Percentiles rank a stretch among this genome's conserved stretches.
These are phyloP conservation scores for Vaccinium myrtillus DNA, from an alignment of 148 eudicot genomes.

Conservation along the genomic window DNA sequence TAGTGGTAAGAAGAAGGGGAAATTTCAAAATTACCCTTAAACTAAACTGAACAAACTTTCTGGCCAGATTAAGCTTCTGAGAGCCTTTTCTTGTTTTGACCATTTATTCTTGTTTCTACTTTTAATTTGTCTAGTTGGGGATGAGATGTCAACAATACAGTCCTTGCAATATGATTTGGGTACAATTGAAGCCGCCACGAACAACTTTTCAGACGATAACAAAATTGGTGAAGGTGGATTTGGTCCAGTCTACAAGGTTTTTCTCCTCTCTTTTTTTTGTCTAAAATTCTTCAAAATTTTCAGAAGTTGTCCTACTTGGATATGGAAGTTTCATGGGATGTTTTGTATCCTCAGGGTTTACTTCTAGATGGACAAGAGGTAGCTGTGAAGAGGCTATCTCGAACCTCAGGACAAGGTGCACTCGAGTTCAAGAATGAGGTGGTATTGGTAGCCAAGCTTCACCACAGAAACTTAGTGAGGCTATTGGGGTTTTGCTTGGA, in stretches of 20 bases:
- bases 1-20: background rate
- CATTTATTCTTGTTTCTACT: background rate
- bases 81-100: background rate
- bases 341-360: conserved; percentile 31
- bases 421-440: conserved; percentile 43
- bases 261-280: background rate
- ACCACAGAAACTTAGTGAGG: conserved; percentile 44
- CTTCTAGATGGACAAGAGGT: conserved; percentile 37
- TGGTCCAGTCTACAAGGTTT: conserved; percentile 21
- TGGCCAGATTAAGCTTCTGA: background rate
- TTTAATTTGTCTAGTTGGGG: background rate
- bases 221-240: conserved; percentile 24
- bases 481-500: conserved; percentile 40
- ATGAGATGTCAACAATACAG: background rate
- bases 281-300: background rate
- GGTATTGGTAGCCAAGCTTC: conserved; percentile 42
- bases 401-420: conserved; percentile 38
- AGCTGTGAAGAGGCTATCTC: conserved; percentile 47
- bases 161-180: conserved; percentile 13
- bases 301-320: background rate
- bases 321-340: background rate
- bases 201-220: conserved; percentile 16
- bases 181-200: conserved; percentile 11
- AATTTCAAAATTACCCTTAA: background rate
- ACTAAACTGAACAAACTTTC: background rate